These are phyloP conservation scores for Fraxinus ornus DNA, from an alignment of 305 asterid genomes.

Conservation along the genomic window DNA sequence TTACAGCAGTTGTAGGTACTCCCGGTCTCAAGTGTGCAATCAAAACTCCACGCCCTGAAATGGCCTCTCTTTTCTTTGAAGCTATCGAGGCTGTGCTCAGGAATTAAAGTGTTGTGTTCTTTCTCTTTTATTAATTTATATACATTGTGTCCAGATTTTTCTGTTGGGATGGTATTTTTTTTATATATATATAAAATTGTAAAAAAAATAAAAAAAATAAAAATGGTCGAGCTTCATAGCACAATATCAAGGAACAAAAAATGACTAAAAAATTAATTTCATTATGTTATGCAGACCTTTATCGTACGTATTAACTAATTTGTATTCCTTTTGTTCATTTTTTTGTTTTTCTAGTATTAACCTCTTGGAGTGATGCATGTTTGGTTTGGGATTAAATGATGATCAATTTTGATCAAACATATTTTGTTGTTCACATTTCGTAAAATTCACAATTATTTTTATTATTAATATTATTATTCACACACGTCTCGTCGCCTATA, in stretches of 20 bases:
- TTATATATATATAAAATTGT: background rate
- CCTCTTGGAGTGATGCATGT: too few relatives aligned
- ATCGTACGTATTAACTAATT: background rate
- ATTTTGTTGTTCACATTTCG: background rate
- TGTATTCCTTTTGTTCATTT: background rate
- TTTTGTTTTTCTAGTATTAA: too few relatives aligned
- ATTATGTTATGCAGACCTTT: too few relatives aligned
- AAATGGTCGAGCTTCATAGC: background rate
- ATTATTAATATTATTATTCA: too few relatives aligned
- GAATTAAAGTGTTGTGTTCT: slow-evolving; percentile 26
- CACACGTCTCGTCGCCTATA: background rate
- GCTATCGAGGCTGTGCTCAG: slow-evolving; percentile 64
- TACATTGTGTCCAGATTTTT: background rate
- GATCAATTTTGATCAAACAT: background rate
- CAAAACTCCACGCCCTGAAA: slow-evolving; percentile 80
- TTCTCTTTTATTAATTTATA: background rate
- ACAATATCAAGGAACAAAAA: too few relatives aligned
- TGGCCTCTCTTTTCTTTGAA: slow-evolving; percentile 89
- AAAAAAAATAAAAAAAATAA: too few relatives aligned
- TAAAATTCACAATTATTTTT: background rate
- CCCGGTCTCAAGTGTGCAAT: slow-evolving; percentile 93
- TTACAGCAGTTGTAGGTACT: slow-evolving; percentile 65
- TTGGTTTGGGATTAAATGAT: too few relatives aligned
- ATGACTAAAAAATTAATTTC: too few relatives aligned
- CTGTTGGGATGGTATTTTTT: background rate